A percentile compares a stretch with the other conserved stretches of the same genome.
Evolutionary conservation across 106 monocot species (phyloP).

Genomic region (Chionographis japonica): DNA sequence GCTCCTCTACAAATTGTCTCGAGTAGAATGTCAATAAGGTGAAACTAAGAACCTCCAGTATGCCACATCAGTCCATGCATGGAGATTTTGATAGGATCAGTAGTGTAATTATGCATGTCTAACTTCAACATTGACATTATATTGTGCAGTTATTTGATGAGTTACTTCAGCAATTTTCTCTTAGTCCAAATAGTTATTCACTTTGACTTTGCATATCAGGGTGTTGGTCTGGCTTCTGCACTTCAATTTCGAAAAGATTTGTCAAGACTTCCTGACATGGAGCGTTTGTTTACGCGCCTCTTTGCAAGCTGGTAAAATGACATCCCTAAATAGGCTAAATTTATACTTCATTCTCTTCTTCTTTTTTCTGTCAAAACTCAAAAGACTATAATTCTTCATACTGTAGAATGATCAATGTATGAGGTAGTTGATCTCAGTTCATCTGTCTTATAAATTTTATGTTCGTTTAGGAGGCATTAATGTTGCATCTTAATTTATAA

Average conservation of each 20-base stretch:
- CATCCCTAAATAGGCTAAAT: not conserved
- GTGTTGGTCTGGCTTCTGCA: constrained; percentile 32
- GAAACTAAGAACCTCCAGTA: too few species aligned
- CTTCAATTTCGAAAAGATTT: constrained; percentile 74
- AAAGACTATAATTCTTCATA: not conserved
- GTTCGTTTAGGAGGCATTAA: too few species aligned
- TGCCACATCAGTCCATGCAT: too few species aligned
- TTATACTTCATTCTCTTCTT: not conserved
- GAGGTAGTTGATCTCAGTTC: not conserved
- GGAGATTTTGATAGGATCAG: too few species aligned
- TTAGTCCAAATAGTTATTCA: not conserved
- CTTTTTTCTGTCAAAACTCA: too few species aligned
- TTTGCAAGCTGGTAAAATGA: constrained; percentile 71
- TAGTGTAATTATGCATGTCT: too few species aligned
- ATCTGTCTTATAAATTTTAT: too few species aligned
- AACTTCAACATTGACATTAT: too few species aligned
- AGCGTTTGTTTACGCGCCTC: constrained; percentile 81
- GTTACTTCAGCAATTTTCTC: not conserved
- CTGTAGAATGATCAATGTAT: not conserved
- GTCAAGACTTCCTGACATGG: constrained; percentile 84
- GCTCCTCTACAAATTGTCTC: too few species aligned
- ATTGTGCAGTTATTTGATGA: not conserved
- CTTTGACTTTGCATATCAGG: constrained; percentile 19
- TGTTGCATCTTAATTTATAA: too few species aligned
- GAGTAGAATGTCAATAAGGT: too few species aligned